Conservation (phyloP, 495 filamentous ascomycete species). For the Sordaria brevicollis region DNA sequence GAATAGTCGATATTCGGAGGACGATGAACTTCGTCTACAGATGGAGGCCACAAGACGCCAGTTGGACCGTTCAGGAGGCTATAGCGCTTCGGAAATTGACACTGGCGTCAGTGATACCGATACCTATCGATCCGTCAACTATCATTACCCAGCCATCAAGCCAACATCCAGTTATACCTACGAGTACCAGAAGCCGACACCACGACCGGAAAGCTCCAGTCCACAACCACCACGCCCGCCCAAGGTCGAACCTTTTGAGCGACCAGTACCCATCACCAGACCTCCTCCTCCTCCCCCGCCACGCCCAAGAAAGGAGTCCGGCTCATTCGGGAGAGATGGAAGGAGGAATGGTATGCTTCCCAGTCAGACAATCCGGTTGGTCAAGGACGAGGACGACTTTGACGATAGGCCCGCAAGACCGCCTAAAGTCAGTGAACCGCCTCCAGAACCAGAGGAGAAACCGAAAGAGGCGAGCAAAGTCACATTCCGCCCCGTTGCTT, state of each 20-base stretch:
- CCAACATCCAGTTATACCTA: slow-evolving; percentile 35
- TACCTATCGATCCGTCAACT: slow-evolving; percentile 11
- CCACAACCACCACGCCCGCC: slow-evolving; percentile 35
- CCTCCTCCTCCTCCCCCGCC: slow-evolving; percentile 3
- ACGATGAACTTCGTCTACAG: slow-evolving; percentile 36
- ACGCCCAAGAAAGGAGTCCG: slow-evolving; percentile 18
- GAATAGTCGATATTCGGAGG: slow-evolving; percentile 16
- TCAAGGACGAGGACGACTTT: neutral
- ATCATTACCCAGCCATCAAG: slow-evolving; percentile 40
- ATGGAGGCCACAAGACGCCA: slow-evolving; percentile 37
- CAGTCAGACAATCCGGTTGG: neutral
- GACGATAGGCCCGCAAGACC: neutral
- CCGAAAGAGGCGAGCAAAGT: slow-evolving; percentile 17
- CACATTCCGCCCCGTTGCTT: slow-evolving; percentile 77
- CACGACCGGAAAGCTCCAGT: slow-evolving; percentile 3
- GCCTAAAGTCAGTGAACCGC: neutral
- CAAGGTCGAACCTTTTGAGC: slow-evolving; percentile 23
- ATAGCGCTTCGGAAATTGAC: neutral
- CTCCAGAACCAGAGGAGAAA: slow-evolving; percentile 25
- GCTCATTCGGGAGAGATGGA: neutral
- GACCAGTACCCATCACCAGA: neutral
- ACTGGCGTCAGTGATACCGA: slow-evolving; percentile 2
- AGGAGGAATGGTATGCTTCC: neutral
- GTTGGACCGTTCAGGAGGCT: slow-evolving; percentile 24
- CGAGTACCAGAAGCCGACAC: slow-evolving; percentile 12